Conservation (phyloP, 164 flowering plant species). For the Pachysandra terminalis region DNA sequence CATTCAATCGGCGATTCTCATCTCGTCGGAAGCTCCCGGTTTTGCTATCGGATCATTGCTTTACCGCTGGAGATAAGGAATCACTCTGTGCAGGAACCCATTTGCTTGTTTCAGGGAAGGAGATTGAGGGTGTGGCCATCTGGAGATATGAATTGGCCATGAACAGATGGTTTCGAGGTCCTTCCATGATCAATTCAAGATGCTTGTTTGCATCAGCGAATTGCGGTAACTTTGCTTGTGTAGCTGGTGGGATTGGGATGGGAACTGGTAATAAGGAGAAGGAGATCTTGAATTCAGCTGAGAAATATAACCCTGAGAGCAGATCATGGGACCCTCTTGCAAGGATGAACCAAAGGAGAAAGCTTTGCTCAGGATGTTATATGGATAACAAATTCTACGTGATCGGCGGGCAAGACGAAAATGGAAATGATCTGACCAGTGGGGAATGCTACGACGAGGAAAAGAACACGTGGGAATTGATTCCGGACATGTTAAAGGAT, state of each 20-base stretch:
- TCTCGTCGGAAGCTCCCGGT: conserved; percentile 50
- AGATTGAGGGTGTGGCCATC: conserved; percentile 46
- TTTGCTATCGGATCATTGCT: conserved; percentile 52
- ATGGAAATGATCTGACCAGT: conserved; percentile 43
- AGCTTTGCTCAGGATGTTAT: conserved; percentile 64
- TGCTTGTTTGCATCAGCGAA: conserved; percentile 79
- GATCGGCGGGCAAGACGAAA: conserved; percentile 61
- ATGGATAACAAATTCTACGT: conserved; percentile 76
- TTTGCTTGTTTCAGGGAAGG: conserved; percentile 69
- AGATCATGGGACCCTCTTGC: conserved; percentile 61
- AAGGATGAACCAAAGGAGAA: conserved; percentile 50
- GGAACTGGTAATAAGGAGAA: conserved; percentile 8
- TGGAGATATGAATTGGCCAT: conserved; percentile 65
- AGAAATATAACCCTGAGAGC: conserved; percentile 48
- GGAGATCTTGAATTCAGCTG: conserved; percentile 51
- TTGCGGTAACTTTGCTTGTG: conserved; percentile 53
- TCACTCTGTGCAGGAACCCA: conserved; percentile 74
- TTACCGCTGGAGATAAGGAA: conserved; percentile 63
- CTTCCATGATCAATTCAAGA: conserved; percentile 60
- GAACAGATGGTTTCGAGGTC: conserved; percentile 66
- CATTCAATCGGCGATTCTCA: conserved; percentile 42
- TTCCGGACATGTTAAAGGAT: conserved; percentile 59
- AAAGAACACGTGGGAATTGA: conserved; percentile 49
- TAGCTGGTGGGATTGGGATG: conserved; percentile 66
- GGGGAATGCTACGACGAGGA: conserved; percentile 57